phyloP scores from a whole-genome alignment of 176 grass and related monocot genomes.

The Phoenix roebelenii region DNA sequence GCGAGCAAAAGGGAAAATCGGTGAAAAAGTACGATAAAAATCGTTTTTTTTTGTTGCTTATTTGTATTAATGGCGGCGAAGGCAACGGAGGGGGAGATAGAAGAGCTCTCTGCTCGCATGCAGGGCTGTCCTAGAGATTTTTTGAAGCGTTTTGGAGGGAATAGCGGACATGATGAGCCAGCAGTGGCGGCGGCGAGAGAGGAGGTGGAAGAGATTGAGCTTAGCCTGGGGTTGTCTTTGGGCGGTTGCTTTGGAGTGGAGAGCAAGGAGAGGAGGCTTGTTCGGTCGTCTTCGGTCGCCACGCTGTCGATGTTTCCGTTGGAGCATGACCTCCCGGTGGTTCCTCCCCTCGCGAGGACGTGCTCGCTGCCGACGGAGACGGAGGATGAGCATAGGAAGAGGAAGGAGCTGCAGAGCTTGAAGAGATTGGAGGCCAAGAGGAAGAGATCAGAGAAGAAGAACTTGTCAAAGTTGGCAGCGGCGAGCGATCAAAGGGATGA shows the following conservation, averaged over 20 bases:
- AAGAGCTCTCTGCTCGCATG: too few relatives aligned
- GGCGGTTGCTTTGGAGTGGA: conserved; percentile 7
- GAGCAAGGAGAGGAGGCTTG: background rate
- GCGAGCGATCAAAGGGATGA: background rate
- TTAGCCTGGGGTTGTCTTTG: conserved; percentile 6
- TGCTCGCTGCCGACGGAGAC: conserved; percentile 5
- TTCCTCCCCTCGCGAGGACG: background rate
- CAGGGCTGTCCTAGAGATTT: too few relatives aligned
- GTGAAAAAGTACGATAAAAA: too few relatives aligned
- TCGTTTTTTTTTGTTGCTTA: too few relatives aligned
- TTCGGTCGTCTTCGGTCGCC: conserved; percentile 1
- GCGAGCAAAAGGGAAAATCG: too few relatives aligned
- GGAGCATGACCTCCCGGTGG: background rate
- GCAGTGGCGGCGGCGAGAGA: background rate
- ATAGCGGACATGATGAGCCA: background rate
- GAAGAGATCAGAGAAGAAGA: conserved; percentile 12
- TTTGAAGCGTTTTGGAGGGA: too few relatives aligned
- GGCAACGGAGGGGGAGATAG: too few relatives aligned
- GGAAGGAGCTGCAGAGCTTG: conserved; percentile 12
- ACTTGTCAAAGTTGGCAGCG: background rate
- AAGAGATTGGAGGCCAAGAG: conserved; percentile 10
- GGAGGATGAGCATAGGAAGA: conserved; percentile 9
- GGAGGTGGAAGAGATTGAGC: conserved; percentile 1
- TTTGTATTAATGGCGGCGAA: too few relatives aligned
- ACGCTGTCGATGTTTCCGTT: background rate